Evolutionary conservation across 148 eudicot genomes (phyloP), one percentile per base, ranked within the genome.

Genomic region (Cornus florida): DNA sequence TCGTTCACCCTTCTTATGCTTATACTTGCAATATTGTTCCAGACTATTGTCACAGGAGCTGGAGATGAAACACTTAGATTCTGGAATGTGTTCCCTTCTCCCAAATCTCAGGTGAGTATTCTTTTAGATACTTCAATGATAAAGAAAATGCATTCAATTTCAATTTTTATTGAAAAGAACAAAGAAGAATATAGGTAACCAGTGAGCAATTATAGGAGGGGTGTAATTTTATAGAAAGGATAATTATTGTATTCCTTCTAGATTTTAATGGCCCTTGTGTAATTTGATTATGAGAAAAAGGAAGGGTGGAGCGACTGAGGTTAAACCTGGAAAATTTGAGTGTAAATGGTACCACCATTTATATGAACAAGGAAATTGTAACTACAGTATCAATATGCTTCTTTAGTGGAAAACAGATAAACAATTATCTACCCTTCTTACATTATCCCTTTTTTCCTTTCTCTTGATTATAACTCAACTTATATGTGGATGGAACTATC

Each of bases 11-110:
- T n/a, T 24, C 3, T 46, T 73, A 70, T n/a, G 6, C 33, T 76
- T n/a, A 17, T 14, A 66, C 10, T 67, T 81, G 57, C 22, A 57
- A 72, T 56, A 7, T 38, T 75, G 69, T 41, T 88, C 86, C 90
- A 95, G 98, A 90, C 97, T 69, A 93, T 95, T 81, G 97, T 93
- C 22, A 95, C 98, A 7, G 98, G 98, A 78, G 97, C 98, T 7
- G 98, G 98, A 79, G 98, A 94, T 85, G 98, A 94, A 87, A 92
- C 98, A 53, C 97, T 94, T 23, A 82, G 97, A 83, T 94, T 94
- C 82, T 94, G 98, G 98, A 91, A 91, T 80, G 95, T 92, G 72
- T 94, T 94, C 82, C 98, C 98, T 84, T 91, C 95, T 70, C 90
- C 95, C 16, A 94, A 92, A 80, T 89, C 90, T 83, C 94, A 92